These are phyloP conservation scores for Pichia sp. DNA, from an alignment of 1,139 yeast genomes.

Conservation along the genomic window DNA sequence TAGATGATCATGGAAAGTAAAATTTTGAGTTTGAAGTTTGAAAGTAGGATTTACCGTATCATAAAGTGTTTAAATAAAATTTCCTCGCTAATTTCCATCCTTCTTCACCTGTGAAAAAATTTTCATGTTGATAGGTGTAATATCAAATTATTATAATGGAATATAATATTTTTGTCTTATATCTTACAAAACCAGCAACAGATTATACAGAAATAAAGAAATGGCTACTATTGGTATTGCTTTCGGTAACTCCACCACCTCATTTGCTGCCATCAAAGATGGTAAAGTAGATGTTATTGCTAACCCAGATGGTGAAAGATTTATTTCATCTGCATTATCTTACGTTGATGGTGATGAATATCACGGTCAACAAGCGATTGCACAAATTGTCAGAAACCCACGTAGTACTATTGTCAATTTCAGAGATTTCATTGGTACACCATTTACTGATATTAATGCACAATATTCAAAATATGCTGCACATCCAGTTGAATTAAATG, in stretches of 20 bases:
- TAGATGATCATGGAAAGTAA: no score
- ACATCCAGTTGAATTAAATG: constrained; percentile 65
- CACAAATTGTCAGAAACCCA: constrained; percentile 88
- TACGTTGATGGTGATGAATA: constrained; percentile 93
- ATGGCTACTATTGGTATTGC: constrained; percentile 83
- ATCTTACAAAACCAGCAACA: no score
- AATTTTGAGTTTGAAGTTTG: no score
- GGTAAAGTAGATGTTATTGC: constrained; percentile 96
- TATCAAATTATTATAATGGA: no score
- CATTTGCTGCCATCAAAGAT: constrained; percentile 88
- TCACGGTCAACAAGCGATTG: constrained; percentile 94
- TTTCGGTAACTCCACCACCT: constrained; percentile 92
- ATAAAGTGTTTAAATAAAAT: no score
- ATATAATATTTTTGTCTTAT: no score
- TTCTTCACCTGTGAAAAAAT: no score
- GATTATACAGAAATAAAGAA: constrained; percentile 2
- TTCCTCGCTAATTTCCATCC: no score
- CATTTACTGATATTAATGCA: constrained; percentile 63
- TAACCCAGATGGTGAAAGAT: constrained; percentile 98
- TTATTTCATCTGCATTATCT: constrained; percentile 87
- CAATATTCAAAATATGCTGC: constrained; percentile 59
- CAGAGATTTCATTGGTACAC: constrained; percentile 84
- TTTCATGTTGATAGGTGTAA: no score
- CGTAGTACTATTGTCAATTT: constrained; percentile 81
- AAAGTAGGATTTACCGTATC: no score